Base-by-base conservation (phyloP, 352 stramenopile species). In the Pythium phragmitis region DNA sequence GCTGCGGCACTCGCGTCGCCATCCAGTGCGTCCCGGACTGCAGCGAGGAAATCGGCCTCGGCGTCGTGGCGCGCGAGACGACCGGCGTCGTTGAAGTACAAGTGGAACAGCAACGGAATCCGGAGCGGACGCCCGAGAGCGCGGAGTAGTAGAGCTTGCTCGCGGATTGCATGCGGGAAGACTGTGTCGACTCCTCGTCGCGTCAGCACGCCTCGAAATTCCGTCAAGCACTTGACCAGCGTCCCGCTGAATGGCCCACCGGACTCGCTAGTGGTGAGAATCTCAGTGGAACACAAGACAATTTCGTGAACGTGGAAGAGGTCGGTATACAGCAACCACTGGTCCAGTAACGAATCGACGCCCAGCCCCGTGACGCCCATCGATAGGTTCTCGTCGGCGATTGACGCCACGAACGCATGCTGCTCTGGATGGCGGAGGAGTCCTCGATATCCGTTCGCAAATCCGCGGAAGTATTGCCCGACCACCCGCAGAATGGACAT, bases 311-410 rank as follows among this genome's bases (percentile, higher is more conserved):
- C 57, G 8, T 52, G 72, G 23, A 85, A 74, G 34, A 80, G 28
- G n/a, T 65, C 45, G 59, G 78, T 84, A 68, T 82, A 83, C 37
- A 68, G 65, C 3, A 52, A 61, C 77, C 77, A 81, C 56, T 84
- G 76, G 47, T 81, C 72, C 19, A 78, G 69, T 30, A 87, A 75
- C 6, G 66, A 49, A 0, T 41, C 45, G 34, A 61, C n/a, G 2
- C 72, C 74, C 13, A 67, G 39, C 2, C 43, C 30, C 16, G 30
- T 65, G 39, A 50, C 41, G 1, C 59, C 59, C 3, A 59, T n/a
- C 26, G 33, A 39, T 12, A 65, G 46, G 3, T 39, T 34, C 6
- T 46, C 30, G 26, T 65, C 59, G 21, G 21, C 19, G n/a, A 65
- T 55, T 34, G 43, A 65, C 19, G 19, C 17, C 2, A 65, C 48